Base-by-base conservation (phyloP, 164 flowering plant genomes). In the Cinnamomum chago region DNA sequence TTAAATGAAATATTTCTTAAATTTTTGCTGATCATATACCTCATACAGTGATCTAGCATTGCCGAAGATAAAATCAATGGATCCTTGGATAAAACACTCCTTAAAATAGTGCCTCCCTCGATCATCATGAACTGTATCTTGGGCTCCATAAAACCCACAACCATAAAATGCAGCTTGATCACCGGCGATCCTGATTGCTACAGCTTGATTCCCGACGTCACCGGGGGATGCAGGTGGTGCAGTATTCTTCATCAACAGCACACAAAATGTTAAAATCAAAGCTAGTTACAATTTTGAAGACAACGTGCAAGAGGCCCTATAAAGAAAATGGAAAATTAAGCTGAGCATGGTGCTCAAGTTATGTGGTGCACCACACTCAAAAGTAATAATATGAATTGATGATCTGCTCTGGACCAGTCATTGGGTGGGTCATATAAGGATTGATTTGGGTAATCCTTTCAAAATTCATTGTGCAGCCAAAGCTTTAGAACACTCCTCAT, bases 81-180 rank as follows among this genome's bases (percentile, higher is more conserved):
- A 92, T 74, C 95, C 97, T 82, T 90, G 80, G 64, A 93, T 86
- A 85, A 81, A 84, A 52, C 93, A 90, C 62, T 84, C 87, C 78
- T 84, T 86, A 72, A 86, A 93, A 76, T 90, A 93, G 77, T 93
- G 97, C 30, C 81, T 79, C 24, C 95, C 95, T 47, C 50, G 77
- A 72, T 90, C 93, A 77, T 93, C 94, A 71, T 79, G 80, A 64
- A 93, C 90, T 0, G 98, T 93, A 79, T 92, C 98, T 72, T 94
- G 97, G 3, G 90, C 88, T 40, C 98, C 95, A 79, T 88, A 94
- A 50, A 94, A 88, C 28, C 98, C 97, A 74, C 98, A 94, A 12
- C 90, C 85, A 70, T 86, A 93, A 78, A 92, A 92, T 40, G 97
- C 95, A 23, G 90, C 90, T 79, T 83, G 84, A 58, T 92, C 97